A percentile compares a stretch with the other conserved stretches of the same genome.
Conservation (phyloP, 2,329 filamentous ascomycete genomes). For the Pestalotiopsis fici region DNA sequence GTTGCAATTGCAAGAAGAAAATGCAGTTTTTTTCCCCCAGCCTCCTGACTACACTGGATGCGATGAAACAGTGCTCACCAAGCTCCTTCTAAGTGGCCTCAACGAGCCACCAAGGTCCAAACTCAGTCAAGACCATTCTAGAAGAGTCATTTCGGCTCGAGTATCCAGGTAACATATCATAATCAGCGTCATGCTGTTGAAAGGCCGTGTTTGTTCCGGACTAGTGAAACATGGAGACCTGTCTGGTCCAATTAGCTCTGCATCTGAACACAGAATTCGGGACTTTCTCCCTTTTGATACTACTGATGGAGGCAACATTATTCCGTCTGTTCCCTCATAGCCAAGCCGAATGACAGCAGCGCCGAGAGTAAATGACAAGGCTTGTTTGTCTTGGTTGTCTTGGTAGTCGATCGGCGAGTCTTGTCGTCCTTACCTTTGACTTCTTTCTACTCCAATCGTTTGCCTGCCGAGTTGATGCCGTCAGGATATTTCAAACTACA, state of each 20-base stretch:
- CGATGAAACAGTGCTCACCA: neutral
- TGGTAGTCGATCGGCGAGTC: neutral
- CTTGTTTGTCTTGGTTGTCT: slow-evolving; percentile 2
- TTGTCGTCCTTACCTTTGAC: neutral
- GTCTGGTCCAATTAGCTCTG: neutral
- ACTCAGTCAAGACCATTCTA: neutral
- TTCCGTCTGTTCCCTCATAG: neutral
- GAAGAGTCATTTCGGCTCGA: neutral
- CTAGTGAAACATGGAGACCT: neutral
- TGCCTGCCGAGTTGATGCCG: neutral
- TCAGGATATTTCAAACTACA: too few species aligned
- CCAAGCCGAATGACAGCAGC: neutral
- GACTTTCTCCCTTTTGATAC: neutral
- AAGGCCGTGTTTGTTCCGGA: neutral
- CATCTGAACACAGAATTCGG: neutral
- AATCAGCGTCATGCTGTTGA: neutral
- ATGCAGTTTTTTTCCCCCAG: neutral
- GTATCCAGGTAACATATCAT: neutral
- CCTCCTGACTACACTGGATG: neutral
- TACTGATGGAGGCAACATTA: neutral
- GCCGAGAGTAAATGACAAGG: neutral
- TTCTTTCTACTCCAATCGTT: neutral
- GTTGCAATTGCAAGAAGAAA: neutral
- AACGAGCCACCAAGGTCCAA: neutral
- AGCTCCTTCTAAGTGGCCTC: neutral